Conservation (phyloP, 2,329 filamentous ascomycete species). For the Lizonia empirigonia region DNA sequence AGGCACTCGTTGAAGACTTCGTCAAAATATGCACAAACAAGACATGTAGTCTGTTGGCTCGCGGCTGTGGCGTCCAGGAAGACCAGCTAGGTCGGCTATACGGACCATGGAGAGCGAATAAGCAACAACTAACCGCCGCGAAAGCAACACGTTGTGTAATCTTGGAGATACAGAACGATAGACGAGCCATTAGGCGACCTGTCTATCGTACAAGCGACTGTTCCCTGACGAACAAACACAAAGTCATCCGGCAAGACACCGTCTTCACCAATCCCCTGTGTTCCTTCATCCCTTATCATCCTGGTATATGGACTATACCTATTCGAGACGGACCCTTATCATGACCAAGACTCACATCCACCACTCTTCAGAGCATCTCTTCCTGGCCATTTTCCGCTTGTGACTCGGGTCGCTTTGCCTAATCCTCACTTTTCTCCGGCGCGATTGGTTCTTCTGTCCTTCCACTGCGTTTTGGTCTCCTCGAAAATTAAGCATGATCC, state of each 20-base stretch:
- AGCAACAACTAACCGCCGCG: constrained; percentile 18
- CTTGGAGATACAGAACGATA: constrained; percentile 22
- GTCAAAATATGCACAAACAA: background rate
- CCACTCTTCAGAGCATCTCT: constrained; percentile 18
- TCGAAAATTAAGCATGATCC: constrained; percentile 11
- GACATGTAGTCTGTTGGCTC: background rate
- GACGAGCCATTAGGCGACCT: constrained; percentile 8
- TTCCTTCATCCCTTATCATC: constrained; percentile 4
- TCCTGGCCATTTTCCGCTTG: constrained; percentile 16
- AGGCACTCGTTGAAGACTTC: too few species aligned
- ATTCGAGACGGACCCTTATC: constrained; percentile 29
- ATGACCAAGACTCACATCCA: constrained; percentile 23
- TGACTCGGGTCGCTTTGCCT: constrained; percentile 16
- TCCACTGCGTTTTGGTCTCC: constrained; percentile 10
- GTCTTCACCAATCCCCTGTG: constrained; percentile 19
- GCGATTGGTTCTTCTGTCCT: constrained; percentile 9
- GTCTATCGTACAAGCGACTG: constrained; percentile 2
- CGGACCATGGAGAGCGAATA: constrained; percentile 30
- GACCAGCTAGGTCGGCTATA: constrained; percentile 29
- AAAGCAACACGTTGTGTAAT: constrained; percentile 19
- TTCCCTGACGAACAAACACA: constrained; percentile 26
- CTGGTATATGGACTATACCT: constrained; percentile 1
- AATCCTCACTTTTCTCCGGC: constrained; percentile 15
- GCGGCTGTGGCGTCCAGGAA: background rate
- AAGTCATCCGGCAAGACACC: constrained; percentile 11